Base-by-base conservation (phyloP, 768 basidiomycete genomes). In the Gloeopeniophorella convolvens region DNA sequence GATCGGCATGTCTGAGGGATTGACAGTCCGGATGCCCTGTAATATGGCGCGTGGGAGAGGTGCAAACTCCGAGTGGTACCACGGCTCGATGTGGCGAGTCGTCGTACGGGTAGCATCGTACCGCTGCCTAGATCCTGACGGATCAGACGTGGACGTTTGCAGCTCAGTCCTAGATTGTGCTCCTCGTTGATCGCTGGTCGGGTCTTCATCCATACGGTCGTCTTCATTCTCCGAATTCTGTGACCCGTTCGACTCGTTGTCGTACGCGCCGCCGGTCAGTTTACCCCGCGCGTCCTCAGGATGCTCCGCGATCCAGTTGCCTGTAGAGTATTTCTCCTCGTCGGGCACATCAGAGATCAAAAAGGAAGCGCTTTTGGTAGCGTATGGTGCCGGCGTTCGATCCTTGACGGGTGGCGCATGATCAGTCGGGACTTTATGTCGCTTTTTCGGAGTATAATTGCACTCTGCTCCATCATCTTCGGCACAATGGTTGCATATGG, bases 381-480 rank as follows among this genome's bases (percentile, higher is more conserved):
- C 66, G 51, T 76, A 75, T 13, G 72, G 68, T 24, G 61, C 65
- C 24, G 64, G 60, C 20, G 69, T 67, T 47, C 67, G 65, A 50
- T 73, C 71, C 30, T 65, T 62, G 34, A 66, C 39, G 13, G 66
- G 52, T 5, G 18, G 18, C 3, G 56, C 66, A 45, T 73, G 69
- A 48, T 76, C 77, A 21, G 68, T 62, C 15, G 72, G 73, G 33
- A 74, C 72, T 60, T 75, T 83, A 57, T 75, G 75, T 48, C 81
- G 69, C 57, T 82, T 83, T 67, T 85, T 85, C 8, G 83, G 83
- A 30, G 83, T 83, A 60, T 86, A 85, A 59, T 83, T 82, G 65
- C 83, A 85, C 41, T 78, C 76, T 13, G 66, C 64, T 32, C 72
- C 73, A 42, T 74, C 70, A 50, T 72, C 69, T 41, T 77, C 77